Evolutionary conservation across 139 green algal species (phyloP).

Genomic region (Mesostigma viride): DNA sequence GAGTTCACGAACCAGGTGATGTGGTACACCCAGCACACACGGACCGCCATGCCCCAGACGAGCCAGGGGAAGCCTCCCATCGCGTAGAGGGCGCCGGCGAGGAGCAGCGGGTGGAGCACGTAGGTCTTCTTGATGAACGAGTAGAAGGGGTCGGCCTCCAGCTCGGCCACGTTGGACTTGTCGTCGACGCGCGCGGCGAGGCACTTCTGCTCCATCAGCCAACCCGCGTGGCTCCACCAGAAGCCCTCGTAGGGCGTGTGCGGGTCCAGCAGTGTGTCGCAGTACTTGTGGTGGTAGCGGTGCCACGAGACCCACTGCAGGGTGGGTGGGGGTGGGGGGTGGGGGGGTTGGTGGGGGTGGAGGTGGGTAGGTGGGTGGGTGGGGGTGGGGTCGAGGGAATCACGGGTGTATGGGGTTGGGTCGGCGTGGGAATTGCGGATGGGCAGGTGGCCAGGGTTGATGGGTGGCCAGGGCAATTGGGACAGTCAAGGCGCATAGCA

Average conservation of each 20-base stretch:
- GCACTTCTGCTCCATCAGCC: conserved; percentile 83
- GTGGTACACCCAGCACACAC: conserved; percentile 89
- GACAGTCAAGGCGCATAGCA: no score
- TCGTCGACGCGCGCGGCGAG: conserved; percentile 18
- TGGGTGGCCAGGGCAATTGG: no score
- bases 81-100: conserved; percentile 62
- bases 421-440: no score
- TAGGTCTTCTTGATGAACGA: conserved; percentile 73
- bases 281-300: conserved; percentile 91
- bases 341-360: no score
- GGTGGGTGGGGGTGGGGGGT: no score
- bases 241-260: conserved; percentile 97
- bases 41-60: conserved; percentile 83
- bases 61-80: conserved; percentile 76
- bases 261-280: conserved; percentile 91
- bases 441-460: no score
- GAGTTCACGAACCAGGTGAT: conserved; percentile 99
- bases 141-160: conserved; percentile 87
- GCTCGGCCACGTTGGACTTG: conserved; percentile 69
- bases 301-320: conserved; percentile 84
- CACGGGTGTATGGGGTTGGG: no score
- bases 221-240: conserved; percentile 93
- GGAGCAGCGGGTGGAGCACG: conserved; percentile 65
- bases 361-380: no score
- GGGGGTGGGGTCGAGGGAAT: no score